Conservation (phyloP, 179 eudicot species). For the Beta corolliflora region DNA sequence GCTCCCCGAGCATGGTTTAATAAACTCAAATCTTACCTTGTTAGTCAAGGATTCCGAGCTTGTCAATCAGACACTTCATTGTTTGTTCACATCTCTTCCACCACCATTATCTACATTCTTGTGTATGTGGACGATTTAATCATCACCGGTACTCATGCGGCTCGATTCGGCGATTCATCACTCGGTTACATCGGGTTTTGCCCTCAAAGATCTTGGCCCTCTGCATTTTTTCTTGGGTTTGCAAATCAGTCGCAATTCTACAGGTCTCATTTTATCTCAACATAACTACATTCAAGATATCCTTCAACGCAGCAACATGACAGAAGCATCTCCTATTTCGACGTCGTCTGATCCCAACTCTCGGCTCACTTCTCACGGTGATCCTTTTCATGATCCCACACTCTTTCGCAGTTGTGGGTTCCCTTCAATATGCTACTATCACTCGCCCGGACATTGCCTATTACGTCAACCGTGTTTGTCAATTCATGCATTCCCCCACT, state of each 20-base stretch:
- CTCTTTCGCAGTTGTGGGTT: slow-evolving; percentile 7
- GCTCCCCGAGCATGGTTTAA: no score
- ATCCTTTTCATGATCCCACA: not conserved
- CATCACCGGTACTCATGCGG: not conserved
- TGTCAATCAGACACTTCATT: no score
- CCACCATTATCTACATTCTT: not conserved
- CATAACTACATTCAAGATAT: not conserved
- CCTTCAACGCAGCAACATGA: no score
- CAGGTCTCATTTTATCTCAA: not conserved
- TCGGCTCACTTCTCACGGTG: not conserved
- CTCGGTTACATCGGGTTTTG: not conserved
- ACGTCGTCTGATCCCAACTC: not conserved
- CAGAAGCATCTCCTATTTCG: not conserved
- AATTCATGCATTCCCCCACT: slow-evolving; percentile 5
- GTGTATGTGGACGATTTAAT: slow-evolving; percentile 16
- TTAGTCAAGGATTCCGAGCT: no score
- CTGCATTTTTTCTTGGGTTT: not conserved
- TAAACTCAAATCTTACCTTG: no score
- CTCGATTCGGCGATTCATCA: not conserved
- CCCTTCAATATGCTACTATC: slow-evolving; percentile 11
- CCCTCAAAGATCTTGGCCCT: not conserved
- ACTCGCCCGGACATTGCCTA: no score
- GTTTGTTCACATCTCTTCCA: no score
- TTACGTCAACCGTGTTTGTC: slow-evolving; percentile 3
- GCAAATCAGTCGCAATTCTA: not conserved